Conservation (phyloP, 495 filamentous ascomycete genomes). For the Delitschia confertaspora region DNA sequence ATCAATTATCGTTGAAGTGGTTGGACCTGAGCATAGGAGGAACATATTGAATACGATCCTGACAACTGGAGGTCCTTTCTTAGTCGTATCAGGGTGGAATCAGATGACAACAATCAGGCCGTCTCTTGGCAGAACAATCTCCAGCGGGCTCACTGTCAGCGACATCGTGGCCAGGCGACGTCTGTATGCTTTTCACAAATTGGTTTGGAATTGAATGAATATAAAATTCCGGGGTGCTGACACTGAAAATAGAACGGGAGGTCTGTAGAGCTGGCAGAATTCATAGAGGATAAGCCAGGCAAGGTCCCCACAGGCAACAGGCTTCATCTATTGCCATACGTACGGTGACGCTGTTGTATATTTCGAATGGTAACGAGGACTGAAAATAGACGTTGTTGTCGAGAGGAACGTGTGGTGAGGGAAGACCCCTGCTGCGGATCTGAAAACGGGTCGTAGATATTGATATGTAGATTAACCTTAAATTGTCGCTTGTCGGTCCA, state of each 20-base stretch:
- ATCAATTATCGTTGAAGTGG: slow-evolving; percentile 1
- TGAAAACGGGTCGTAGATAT: slow-evolving; percentile 26
- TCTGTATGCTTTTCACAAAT: slow-evolving; percentile 20
- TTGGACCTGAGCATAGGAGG: slow-evolving; percentile 2
- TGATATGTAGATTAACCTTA: slow-evolving; percentile 32
- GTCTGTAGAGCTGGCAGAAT: slow-evolving; percentile 2
- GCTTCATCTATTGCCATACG: slow-evolving; percentile 22
- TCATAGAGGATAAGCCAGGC: slow-evolving; percentile 9
- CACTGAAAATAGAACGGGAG: slow-evolving; percentile 27
- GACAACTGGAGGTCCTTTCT: background rate
- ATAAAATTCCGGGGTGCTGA: slow-evolving; percentile 17
- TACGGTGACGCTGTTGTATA: slow-evolving; percentile 21
- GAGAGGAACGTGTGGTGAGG: slow-evolving; percentile 6
- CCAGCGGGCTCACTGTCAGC: slow-evolving; percentile 4
- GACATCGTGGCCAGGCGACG: background rate
- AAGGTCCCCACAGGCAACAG: slow-evolving; percentile 4
- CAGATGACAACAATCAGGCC: slow-evolving; percentile 12
- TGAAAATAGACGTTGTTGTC: slow-evolving; percentile 24
- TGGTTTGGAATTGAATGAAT: slow-evolving; percentile 17
- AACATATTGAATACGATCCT: slow-evolving; percentile 19
- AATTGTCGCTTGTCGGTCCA: slow-evolving; percentile 29
- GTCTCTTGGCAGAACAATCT: slow-evolving; percentile 6
- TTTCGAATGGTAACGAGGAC: slow-evolving; percentile 22
- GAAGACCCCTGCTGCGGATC: slow-evolving; percentile 24
- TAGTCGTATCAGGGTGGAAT: background rate